phyloP scores from a whole-genome alignment of 495 filamentous ascomycete genomes.

The Penicillium alfredii region DNA sequence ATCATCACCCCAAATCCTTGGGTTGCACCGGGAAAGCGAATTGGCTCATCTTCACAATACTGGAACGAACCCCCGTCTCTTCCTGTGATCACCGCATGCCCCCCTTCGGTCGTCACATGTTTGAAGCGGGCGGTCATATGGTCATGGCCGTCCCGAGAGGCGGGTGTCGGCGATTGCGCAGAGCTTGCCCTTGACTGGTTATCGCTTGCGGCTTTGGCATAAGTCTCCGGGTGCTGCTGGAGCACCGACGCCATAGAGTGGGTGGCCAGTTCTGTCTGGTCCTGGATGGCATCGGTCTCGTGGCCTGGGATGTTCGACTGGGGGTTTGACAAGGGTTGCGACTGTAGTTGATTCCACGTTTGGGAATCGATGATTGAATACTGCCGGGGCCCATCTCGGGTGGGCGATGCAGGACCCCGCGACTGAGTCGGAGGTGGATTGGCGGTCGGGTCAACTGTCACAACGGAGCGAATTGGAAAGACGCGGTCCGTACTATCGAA shows the following conservation, averaged over 20 bases:
- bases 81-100: conserved; percentile 82
- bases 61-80: conserved; percentile 63
- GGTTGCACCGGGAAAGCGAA: conserved; percentile 85
- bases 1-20: conserved; percentile 79
- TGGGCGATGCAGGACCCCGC: conserved; percentile 14
- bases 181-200: conserved; percentile 4
- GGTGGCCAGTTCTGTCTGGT: conserved; percentile 14
- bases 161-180: conserved; percentile 4
- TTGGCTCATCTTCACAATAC: conserved; percentile 89
- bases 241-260: conserved; percentile 19
- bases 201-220: conserved; percentile 11
- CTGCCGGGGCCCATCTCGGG: conserved; percentile 22
- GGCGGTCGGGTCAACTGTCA: conserved; percentile 61
- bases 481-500: conserved; percentile 56
- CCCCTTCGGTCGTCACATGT: conserved; percentile 71
- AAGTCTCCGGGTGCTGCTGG: conserved; percentile 17
- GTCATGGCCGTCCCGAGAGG: conserved; percentile 26
- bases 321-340: conserved; percentile 3
- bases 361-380: conserved; percentile 31
- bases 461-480: conserved; percentile 77
- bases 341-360: conserved; percentile 25
- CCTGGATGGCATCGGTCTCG: conserved; percentile 10
- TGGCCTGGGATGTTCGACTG: conserved; percentile 8
- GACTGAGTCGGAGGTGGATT: conserved; percentile 4
- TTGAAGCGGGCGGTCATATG: conserved; percentile 69